Conservation (phyloP, 257 asterid genomes). For the Solanum lignicaule region DNA sequence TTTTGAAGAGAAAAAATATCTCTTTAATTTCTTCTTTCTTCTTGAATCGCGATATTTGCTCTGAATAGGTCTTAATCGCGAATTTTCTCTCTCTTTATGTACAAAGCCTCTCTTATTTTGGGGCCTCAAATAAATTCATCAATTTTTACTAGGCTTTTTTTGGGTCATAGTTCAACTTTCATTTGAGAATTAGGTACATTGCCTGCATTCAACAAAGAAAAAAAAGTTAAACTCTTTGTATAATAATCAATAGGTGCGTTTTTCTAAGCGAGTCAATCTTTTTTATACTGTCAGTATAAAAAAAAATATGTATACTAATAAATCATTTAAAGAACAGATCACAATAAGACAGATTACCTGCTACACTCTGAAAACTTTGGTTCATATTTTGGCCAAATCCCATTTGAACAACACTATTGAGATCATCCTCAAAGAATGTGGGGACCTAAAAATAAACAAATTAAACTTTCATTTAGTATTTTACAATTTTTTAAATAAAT, state of each 20-base stretch:
- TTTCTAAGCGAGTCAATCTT: neutral
- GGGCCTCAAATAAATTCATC: constrained; percentile 57
- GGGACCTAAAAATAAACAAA: constrained; percentile 27
- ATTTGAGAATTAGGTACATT: constrained; percentile 29
- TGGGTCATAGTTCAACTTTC: constrained; percentile 59
- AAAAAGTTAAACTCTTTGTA: neutral
- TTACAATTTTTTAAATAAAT: neutral
- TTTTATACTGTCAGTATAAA: neutral
- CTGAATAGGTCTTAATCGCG: constrained; percentile 9
- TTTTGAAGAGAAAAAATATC: neutral
- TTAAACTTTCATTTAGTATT: neutral
- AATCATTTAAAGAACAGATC: neutral
- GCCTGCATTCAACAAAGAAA: constrained; percentile 29
- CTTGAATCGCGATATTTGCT: neutral
- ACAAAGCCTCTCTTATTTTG: constrained; percentile 83
- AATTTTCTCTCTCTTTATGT: constrained; percentile 20
- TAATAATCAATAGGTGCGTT: neutral
- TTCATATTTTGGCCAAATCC: constrained; percentile 56
- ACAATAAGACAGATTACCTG: neutral
- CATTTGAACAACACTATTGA: constrained; percentile 77
- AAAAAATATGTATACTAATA: neutral
- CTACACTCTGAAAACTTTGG: constrained; percentile 24
- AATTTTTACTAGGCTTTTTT: constrained; percentile 6
- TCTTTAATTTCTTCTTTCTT: neutral
- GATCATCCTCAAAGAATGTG: constrained; percentile 75